Conservation (phyloP, 2,329 filamentous ascomycete genomes). For the Cordyceps cicadae region DNA sequence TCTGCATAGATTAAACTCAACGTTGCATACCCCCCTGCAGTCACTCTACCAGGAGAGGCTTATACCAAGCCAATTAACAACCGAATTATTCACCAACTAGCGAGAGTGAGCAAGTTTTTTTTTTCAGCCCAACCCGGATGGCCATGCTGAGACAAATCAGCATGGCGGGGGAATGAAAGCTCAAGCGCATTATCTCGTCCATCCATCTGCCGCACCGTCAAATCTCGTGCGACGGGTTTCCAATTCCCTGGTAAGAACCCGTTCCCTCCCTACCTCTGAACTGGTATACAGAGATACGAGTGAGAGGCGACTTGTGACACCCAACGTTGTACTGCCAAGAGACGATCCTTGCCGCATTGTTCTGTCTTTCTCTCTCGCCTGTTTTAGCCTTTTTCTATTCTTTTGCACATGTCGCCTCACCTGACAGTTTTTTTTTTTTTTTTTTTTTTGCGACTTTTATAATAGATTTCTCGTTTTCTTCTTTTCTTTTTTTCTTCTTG, state of each 20-base stretch:
- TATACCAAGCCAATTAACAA: too few species aligned
- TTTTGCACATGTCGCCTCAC: not conserved
- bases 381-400: not conserved
- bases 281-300: not conserved
- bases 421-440: not conserved
- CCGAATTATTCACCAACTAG: not conserved
- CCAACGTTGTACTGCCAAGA: not conserved
- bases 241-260: not conserved
- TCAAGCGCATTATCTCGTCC: too few species aligned
- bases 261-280: not conserved
- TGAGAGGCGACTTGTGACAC: not conserved
- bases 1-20: not conserved
- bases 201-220: not conserved
- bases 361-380: not conserved
- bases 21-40: not conserved
- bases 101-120: constrained; percentile 1
- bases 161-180: not conserved
- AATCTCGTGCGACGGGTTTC: not conserved
- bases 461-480: too few species aligned
- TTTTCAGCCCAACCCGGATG: constrained; percentile 1
- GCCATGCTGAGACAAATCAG: not conserved
- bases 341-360: not conserved
- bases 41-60: not conserved
- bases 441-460: too few species aligned
- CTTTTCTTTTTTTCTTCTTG: too few species aligned